Evolutionary conservation across 495 filamentous ascomycete species (phyloP), one percentile per base, ranked within the genome.

Genomic region (Xylaria grammica): DNA sequence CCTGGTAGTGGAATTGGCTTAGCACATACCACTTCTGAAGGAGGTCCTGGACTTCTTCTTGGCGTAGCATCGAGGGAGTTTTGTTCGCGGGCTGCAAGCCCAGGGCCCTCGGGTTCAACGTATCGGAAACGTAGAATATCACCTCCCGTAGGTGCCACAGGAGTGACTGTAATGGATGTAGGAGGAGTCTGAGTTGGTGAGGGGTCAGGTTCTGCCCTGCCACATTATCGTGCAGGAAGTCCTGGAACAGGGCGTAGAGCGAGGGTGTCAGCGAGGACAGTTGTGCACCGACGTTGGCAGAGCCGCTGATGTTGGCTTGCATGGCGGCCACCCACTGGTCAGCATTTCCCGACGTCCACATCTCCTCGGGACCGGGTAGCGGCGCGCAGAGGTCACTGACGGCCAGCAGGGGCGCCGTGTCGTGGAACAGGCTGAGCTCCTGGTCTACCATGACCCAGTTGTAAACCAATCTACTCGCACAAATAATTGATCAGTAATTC

Each of bases 391-490:
- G 81, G 51, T 89, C 85, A 17, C 77, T 84, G 62, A 86, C 81
- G 10, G 84, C 79, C 52, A 90, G 80, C 26, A 87, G 69, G 3
- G 85, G 84, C 0, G 78, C 78, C 7, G 79, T 80, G 65, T 90
- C 87, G 66, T 88, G 80, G 71, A 89, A 90, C 15, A 90, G 75
- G 55, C 84, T 82, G 26, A 89, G 77, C 64, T 90, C 87, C 68
- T 88, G 86, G 68, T 90, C 87, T 13, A 88, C 80, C 83, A 88
- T 86, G 26, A 87, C 83, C 79, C 86, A 89, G 40, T 85, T 87
- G 69, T 90, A 88, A 0, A 85, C 83, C 24, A 89, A 71, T 65
- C 85, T 88, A n/a, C n/a, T n/a, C n/a, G 60, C 54, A 36, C 51
- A 42, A n/a, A 58, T 6, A 11, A 36, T 36, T 6, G 3, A 42